A percentile compares a stretch with the other conserved stretches of the same genome.
phyloP scores from a whole-genome alignment of 2,329 filamentous ascomycete genomes.

The Emergomyces africanus region DNA sequence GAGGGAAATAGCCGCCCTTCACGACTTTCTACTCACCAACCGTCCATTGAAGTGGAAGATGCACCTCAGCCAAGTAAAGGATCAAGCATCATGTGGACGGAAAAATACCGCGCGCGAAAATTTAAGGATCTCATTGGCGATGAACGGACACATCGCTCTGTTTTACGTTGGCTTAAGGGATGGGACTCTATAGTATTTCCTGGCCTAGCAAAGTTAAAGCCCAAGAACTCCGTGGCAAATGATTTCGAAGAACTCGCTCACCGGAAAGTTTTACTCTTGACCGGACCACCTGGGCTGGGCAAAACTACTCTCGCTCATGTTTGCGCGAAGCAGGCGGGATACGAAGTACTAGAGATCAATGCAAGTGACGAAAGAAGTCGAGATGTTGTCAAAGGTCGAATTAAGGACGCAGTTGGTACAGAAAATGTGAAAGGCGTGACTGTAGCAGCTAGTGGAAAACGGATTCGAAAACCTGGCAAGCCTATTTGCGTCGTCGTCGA shows the following conservation, averaged over 20 bases:
- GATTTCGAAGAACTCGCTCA: slow-evolving; percentile 61
- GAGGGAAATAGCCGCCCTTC: slow-evolving; percentile 16
- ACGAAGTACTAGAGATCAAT: slow-evolving; percentile 95
- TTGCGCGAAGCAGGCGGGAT: slow-evolving; percentile 86
- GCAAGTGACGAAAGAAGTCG: slow-evolving; percentile 88
- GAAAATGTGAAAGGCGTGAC: slow-evolving; percentile 71
- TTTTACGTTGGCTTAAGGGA: slow-evolving; percentile 82
- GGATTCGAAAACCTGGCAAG: slow-evolving; percentile 58
- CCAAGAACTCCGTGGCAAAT: slow-evolving; percentile 32
- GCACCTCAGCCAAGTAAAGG: slow-evolving; percentile 15
- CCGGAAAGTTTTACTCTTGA: slow-evolving; percentile 77
- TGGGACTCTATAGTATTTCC: slow-evolving; percentile 95
- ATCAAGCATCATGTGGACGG: slow-evolving; percentile 62
- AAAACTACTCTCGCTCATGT: slow-evolving; percentile 97
- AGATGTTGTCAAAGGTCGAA: slow-evolving; percentile 80
- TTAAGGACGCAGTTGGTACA: slow-evolving; percentile 82
- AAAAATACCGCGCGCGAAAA: slow-evolving; percentile 86
- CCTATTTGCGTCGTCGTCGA: slow-evolving; percentile 92
- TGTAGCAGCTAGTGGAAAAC: slow-evolving; percentile 32
- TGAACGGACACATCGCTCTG: slow-evolving; percentile 79
- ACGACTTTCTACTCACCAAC: slow-evolving; percentile 14
- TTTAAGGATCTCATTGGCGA: slow-evolving; percentile 93
- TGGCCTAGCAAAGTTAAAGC: slow-evolving; percentile 45
- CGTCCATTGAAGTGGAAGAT: slow-evolving; percentile 21
- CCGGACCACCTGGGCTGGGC: slow-evolving; percentile 82